Conservation (phyloP, 805 yeast genomes). For the Saccharomycopsis javanensis region DNA sequence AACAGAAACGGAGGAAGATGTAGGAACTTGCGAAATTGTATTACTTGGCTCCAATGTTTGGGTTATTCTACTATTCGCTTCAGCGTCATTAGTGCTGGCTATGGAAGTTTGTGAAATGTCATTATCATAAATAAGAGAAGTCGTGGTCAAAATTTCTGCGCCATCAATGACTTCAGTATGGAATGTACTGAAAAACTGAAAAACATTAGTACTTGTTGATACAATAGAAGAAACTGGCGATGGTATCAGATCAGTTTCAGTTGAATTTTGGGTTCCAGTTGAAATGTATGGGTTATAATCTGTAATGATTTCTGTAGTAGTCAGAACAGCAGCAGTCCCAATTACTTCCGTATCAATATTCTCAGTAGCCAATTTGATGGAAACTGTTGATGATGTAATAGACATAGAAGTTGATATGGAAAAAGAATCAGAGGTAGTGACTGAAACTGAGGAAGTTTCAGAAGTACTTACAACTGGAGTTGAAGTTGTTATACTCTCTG, state of each 20-base stretch:
- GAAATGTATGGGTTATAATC: too few species aligned
- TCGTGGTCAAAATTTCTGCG: not conserved
- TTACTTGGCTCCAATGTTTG: not conserved
- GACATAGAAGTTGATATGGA: not conserved
- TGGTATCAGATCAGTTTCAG: too few species aligned
- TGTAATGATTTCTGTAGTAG: not conserved
- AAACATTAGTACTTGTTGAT: not conserved
- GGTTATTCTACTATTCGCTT: not conserved
- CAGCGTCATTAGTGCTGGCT: not conserved
- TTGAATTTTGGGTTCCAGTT: too few species aligned
- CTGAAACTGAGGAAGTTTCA: too few species aligned
- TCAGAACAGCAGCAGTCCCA: not conserved
- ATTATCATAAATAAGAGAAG: not conserved
- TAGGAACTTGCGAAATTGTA: not conserved
- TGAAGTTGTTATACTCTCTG: slow-evolving; percentile 1
- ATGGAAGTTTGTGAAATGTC: not conserved
- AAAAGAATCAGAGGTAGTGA: not conserved
- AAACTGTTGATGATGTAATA: slow-evolving; percentile 5
- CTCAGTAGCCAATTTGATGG: not conserved
- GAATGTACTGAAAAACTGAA: not conserved
- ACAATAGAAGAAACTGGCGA: too few species aligned
- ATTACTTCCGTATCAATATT: not conserved
- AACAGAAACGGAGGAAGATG: too few species aligned
- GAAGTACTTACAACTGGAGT: too few species aligned
- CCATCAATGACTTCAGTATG: not conserved